Evolutionary conservation across 2,329 filamentous ascomycete genomes (phyloP).

Genomic region (Sarocladium strictum): DNA sequence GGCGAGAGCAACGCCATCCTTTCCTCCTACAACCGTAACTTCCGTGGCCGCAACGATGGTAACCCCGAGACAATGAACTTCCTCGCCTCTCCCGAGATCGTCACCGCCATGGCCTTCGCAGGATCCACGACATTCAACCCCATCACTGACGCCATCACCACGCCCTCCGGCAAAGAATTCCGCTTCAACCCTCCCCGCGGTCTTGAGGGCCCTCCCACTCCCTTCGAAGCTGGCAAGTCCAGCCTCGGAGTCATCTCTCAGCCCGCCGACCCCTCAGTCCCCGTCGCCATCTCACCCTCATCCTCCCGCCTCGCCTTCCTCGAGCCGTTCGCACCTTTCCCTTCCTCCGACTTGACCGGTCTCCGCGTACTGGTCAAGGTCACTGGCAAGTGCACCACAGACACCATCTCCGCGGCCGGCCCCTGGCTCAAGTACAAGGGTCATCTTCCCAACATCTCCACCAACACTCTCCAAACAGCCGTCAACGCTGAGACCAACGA

Average conservation of each 20-base stretch:
- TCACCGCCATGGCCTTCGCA: slow-evolving; percentile 92
- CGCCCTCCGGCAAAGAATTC: slow-evolving; percentile 76
- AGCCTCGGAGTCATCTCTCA: slow-evolving; percentile 68
- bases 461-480: slow-evolving; percentile 95
- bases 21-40: slow-evolving; percentile 97
- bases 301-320: slow-evolving; percentile 86
- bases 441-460: slow-evolving; percentile 93
- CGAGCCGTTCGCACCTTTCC: slow-evolving; percentile 85
- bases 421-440: slow-evolving; percentile 99
- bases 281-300: slow-evolving; percentile 76
- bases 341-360: slow-evolving; percentile 63
- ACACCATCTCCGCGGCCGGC: slow-evolving; percentile 94
- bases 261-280: slow-evolving; percentile 61
- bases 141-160: slow-evolving; percentile 76
- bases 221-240: slow-evolving; percentile 74
- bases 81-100: slow-evolving; percentile 90
- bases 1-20: slow-evolving; percentile 90
- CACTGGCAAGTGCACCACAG: slow-evolving; percentile 95
- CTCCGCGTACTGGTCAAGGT: slow-evolving; percentile 93
- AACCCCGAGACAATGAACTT: slow-evolving; percentile 99
- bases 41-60: slow-evolving; percentile 92
- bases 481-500: slow-evolving; percentile 88
- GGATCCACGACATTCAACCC: slow-evolving; percentile 95
- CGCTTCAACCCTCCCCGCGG: slow-evolving; percentile 77
- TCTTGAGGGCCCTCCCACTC: slow-evolving; percentile 51